These are phyloP conservation scores for Ophiocordyceps camponoti-leonardi DNA, from an alignment of 2,329 filamentous ascomycete genomes.

Conservation along the genomic window DNA sequence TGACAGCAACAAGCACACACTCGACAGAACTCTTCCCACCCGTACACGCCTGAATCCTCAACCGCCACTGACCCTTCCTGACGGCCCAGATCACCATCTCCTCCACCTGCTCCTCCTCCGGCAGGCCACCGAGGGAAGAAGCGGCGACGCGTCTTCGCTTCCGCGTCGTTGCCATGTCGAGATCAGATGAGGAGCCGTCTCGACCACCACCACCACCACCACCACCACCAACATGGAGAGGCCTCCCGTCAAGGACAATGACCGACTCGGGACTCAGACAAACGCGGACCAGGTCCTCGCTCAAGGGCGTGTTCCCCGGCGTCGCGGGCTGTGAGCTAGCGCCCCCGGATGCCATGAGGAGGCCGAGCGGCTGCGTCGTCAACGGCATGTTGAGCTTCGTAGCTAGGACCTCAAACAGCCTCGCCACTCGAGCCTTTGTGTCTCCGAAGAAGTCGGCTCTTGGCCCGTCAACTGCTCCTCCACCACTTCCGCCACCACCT, in stretches of 20 bases:
- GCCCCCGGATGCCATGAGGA: constrained; percentile 50
- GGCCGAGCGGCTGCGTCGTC: constrained; percentile 40
- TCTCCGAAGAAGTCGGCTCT: constrained; percentile 61
- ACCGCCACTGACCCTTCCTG: constrained; percentile 52
- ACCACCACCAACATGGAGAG: constrained; percentile 10
- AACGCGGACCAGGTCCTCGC: constrained; percentile 52
- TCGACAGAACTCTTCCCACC: constrained; percentile 41
- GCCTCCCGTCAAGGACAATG: constrained; percentile 40
- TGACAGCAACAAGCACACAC: constrained; percentile 58
- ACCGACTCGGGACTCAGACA: constrained; percentile 41
- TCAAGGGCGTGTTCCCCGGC: constrained; percentile 52
- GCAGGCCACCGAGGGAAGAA: background rate
- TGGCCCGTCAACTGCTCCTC: constrained; percentile 7
- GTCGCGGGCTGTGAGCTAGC: constrained; percentile 42
- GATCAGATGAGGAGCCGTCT: background rate
- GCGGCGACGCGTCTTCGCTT: constrained; percentile 27
- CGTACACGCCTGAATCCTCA: constrained; percentile 40
- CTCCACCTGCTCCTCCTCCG: constrained; percentile 16
- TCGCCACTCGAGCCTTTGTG: constrained; percentile 50
- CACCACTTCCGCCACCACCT: background rate
- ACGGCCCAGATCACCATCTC: constrained; percentile 39
- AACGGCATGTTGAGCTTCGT: constrained; percentile 58
- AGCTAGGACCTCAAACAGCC: constrained; percentile 64
- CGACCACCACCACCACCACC: background rate
- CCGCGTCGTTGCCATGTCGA: constrained; percentile 11